These are phyloP conservation scores for Pochonia chlamydosporia DNA, from an alignment of 2,329 filamentous ascomycete genomes.

Conservation along the genomic window DNA sequence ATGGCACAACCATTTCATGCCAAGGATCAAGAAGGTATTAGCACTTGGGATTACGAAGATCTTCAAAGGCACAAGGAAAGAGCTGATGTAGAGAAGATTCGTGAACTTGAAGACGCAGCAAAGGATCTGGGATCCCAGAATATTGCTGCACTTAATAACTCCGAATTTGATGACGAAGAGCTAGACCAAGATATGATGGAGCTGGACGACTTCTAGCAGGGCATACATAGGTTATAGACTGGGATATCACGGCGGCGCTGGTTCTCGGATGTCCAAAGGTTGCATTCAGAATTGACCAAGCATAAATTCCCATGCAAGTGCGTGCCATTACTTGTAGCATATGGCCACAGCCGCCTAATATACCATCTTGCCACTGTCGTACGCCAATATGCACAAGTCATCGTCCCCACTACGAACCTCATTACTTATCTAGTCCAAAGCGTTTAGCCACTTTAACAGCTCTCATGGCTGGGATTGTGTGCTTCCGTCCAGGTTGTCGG, in stretches of 20 bases:
- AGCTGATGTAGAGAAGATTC: slow-evolving; percentile 61
- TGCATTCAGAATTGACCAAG: too few relatives aligned
- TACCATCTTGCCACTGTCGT: too few relatives aligned
- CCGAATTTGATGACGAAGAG: slow-evolving; percentile 47
- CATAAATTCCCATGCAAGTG: too few relatives aligned
- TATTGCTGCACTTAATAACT: slow-evolving; percentile 28
- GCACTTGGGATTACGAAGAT: slow-evolving; percentile 82
- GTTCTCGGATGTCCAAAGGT: neutral
- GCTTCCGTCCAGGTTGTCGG: slow-evolving; percentile 59
- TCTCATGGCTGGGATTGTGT: slow-evolving; percentile 52
- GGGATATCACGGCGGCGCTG: neutral
- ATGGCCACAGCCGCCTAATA: too few relatives aligned
- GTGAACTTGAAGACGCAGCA: slow-evolving; percentile 47
- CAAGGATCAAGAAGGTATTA: slow-evolving; percentile 84
- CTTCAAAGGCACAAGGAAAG: slow-evolving; percentile 73
- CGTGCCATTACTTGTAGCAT: neutral
- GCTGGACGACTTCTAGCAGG: slow-evolving; percentile 28
- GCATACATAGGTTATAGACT: neutral
- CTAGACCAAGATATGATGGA: slow-evolving; percentile 53
- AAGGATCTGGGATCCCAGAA: slow-evolving; percentile 18
- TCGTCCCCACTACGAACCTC: neutral
- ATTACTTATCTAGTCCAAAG: slow-evolving; percentile 12
- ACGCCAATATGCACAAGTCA: slow-evolving; percentile 10
- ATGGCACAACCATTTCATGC: slow-evolving; percentile 89
- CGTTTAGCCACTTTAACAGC: slow-evolving; percentile 49